Base-by-base conservation (phyloP, 2,329 filamentous ascomycete genomes). In the Amesomyces nigricolor region DNA sequence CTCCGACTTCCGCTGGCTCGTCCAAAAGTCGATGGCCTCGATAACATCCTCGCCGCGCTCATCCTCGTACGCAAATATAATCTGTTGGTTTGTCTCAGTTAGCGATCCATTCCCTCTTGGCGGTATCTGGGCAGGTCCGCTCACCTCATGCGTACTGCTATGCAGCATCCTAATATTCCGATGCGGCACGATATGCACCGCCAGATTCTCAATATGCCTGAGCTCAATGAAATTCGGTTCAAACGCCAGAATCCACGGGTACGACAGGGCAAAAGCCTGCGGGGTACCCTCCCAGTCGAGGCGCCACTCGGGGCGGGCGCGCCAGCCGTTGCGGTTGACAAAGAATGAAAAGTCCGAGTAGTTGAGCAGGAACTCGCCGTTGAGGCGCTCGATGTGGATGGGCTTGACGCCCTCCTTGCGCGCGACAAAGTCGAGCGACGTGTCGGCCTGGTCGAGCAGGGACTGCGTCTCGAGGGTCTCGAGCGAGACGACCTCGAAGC, bases 321-420 rank as follows among this genome's bases (percentile, higher is more conserved):
- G 85, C 94, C 94, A 99, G 38, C 94, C 94, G 70, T 99, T 97
- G 66, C 94, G 85, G 73, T 99, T 97, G 68, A 99, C 94, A 67
- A 97, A 99, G 82, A 99, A 99, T 11, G 90, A 96, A 73, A 96
- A 99, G 70, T 99, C 94, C 4, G 90, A 94, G 74, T 99, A 99
- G 72, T 96, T 97, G 61, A 99, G 85, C 63, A 99, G 73, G 78
- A 99, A 99, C 69, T 99, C 94, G 70, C 92, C 91, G 64, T 95
- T 95, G 68, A 97, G 86, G 45, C 94, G 88, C 72, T 99, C 95
- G 63, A 99, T 97, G 67, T 97, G 92, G 61, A 99, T 95, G 2
- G 94, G 92, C 70, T 89, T 91, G 66, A 94, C 89, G 65, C 89
- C 90, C 72, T 97, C 92, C 70, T 94, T 94, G 56, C 91, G 85